phyloP scores from a whole-genome alignment of 352 stramenopile genomes.

The Phytophthora nicotianae region DNA sequence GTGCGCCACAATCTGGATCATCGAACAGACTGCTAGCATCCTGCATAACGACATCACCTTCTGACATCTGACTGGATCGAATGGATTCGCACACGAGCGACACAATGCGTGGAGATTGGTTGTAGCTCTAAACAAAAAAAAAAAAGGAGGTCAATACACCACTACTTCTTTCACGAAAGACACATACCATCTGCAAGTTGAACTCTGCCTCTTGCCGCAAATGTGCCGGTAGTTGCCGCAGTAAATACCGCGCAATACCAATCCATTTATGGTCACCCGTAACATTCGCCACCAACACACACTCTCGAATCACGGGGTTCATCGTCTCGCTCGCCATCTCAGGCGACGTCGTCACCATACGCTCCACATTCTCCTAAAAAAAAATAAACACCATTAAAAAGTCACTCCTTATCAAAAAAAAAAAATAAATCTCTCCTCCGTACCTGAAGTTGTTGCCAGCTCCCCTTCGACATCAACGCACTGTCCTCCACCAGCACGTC shows the following conservation, averaged over 20 bases:
- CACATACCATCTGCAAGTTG: conserved; percentile 75
- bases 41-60: conserved; percentile 4
- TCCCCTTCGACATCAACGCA: conserved; percentile 43
- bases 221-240: conserved; percentile 56
- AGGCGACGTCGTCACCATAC: conserved; percentile 45
- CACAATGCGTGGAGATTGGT: conserved; percentile 59
- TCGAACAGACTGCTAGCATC: conserved; percentile 16
- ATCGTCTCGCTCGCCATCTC: conserved; percentile 51
- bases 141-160: conserved; percentile 4
- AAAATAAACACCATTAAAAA: too few relatives aligned
- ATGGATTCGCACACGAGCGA: conserved; percentile 59
- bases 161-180: background rate
- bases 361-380: conserved; percentile 49
- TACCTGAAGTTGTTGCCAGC: conserved; percentile 68
- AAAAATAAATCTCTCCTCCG: conserved; percentile 2
- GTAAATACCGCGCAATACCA: conserved; percentile 49
- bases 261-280: conserved; percentile 57
- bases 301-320: conserved; percentile 72
- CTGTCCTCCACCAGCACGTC: conserved; percentile 60
- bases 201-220: conserved; percentile 76
- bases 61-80: conserved; percentile 21
- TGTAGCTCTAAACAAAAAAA: conserved; percentile 43
- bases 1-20: background rate
- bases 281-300: conserved; percentile 55
- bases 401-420: background rate